Evolutionary conservation across 768 basidiomycete species (phyloP).

Genomic region (Dioszegia crocea): DNA sequence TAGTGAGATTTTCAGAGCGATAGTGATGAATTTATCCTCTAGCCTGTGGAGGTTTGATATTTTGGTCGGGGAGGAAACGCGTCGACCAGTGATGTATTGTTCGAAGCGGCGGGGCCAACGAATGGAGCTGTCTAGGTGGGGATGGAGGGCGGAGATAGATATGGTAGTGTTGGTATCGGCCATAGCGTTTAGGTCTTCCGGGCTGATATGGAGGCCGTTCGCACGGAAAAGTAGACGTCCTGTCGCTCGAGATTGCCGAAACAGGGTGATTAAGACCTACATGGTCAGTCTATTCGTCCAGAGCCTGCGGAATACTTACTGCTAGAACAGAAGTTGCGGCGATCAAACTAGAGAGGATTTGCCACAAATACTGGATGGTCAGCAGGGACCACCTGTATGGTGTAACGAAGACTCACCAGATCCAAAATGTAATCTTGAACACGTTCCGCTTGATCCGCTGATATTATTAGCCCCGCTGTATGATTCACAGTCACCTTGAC

Average conservation of each 20-base stretch:
- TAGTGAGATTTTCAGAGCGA: conserved; percentile 24
- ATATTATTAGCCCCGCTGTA: background rate
- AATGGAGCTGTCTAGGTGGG: background rate
- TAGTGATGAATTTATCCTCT: conserved; percentile 25
- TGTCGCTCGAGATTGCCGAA: conserved; percentile 4
- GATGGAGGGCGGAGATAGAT: background rate
- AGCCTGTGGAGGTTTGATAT: background rate
- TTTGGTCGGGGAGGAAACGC: too few species aligned
- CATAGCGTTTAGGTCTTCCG: background rate
- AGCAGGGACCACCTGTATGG: background rate
- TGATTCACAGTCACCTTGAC: background rate
- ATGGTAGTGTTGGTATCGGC: background rate
- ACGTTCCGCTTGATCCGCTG: background rate
- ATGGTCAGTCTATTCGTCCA: too few species aligned
- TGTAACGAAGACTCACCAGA: conserved; percentile 2
- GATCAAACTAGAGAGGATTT: conserved; percentile 21
- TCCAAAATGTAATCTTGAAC: conserved; percentile 5
- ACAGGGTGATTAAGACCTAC: conserved; percentile 6
- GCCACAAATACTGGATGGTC: conserved; percentile 20
- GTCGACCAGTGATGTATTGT: background rate
- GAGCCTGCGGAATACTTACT: too few species aligned
- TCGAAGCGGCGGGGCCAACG: background rate
- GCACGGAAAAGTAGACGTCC: background rate
- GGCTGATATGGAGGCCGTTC: conserved; percentile 3
- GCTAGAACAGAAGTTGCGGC: conserved; percentile 11